These are phyloP conservation scores for Trichoderma brevicompactum DNA, from an alignment of 2,329 filamentous ascomycete genomes.

Conservation along the genomic window DNA sequence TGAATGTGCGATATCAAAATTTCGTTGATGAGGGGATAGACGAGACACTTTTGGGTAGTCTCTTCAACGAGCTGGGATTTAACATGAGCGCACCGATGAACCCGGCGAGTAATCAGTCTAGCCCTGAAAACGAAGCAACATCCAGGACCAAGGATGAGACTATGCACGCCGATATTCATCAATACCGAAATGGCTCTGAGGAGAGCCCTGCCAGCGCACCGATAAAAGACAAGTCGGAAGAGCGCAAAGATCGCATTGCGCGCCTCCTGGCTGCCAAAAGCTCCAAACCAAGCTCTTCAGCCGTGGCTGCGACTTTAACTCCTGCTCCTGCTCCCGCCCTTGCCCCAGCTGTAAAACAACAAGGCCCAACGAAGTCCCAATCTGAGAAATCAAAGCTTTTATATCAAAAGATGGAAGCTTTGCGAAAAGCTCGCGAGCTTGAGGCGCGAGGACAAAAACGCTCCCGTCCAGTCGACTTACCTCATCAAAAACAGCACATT, in stretches of 20 bases:
- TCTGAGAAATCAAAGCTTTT: constrained; percentile 74
- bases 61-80: constrained; percentile 73
- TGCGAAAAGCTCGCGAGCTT: constrained; percentile 64
- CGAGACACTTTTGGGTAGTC: constrained; percentile 59
- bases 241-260: constrained; percentile 77
- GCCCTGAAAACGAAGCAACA: background rate
- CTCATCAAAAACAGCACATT: constrained; percentile 6
- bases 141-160: background rate
- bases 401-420: constrained; percentile 76
- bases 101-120: background rate
- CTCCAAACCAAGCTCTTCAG: constrained; percentile 50
- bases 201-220: background rate
- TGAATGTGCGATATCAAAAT: constrained; percentile 74
- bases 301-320: constrained; percentile 22
- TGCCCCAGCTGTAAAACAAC: constrained; percentile 15
- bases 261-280: constrained; percentile 74
- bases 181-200: background rate
- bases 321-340: constrained; percentile 5
- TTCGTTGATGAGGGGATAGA: constrained; percentile 76
- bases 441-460: constrained; percentile 47
- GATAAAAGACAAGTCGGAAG: constrained; percentile 52
- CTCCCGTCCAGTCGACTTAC: constrained; percentile 21
- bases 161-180: background rate
- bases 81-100: constrained; percentile 40
- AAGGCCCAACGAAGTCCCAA: constrained; percentile 41